phyloP scores from a whole-genome alignment of 768 basidiomycete genomes.

The Suillus subluteus region DNA sequence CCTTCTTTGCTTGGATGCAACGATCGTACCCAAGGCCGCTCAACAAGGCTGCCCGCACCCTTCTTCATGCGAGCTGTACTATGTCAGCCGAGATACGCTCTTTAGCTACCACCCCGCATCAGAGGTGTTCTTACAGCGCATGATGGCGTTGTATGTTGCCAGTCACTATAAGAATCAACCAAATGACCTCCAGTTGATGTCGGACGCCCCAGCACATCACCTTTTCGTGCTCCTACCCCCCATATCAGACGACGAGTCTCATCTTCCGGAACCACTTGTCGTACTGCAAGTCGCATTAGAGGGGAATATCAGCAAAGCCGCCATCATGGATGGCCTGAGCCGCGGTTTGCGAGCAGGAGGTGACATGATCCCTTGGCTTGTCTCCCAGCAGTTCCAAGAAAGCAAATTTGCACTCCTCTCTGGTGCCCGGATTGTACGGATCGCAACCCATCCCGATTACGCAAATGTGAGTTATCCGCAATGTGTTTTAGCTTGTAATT shows the following conservation, averaged over 20 bases:
- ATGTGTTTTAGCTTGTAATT: constrained; percentile 12
- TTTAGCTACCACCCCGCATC: constrained; percentile 97
- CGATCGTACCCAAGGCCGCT: constrained; percentile 51
- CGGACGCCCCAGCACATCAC: constrained; percentile 96
- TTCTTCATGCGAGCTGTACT: constrained; percentile 90
- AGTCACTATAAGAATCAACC: constrained; percentile 99
- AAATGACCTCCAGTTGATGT: constrained; percentile 96
- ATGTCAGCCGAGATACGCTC: constrained; percentile 92
- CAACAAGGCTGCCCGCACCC: constrained; percentile 93
- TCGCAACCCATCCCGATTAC: constrained; percentile 97
- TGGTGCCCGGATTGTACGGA: constrained; percentile 88
- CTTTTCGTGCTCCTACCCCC: constrained; percentile 96
- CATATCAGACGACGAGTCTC: constrained; percentile 85
- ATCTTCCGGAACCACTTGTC: constrained; percentile 92
- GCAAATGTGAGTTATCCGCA: constrained; percentile 63
- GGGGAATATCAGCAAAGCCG: constrained; percentile 85
- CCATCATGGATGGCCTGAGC: constrained; percentile 83
- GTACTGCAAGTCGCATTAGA: constrained; percentile 96
- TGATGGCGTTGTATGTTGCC: constrained; percentile 98
- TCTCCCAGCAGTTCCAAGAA: constrained; percentile 96
- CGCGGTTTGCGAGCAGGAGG: constrained; percentile 87
- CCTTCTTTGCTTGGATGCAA: constrained; percentile 89
- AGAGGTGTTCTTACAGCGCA: constrained; percentile 96
- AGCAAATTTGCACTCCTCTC: constrained; percentile 89
- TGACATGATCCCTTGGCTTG: constrained; percentile 97